Conservation (phyloP, 2,329 filamentous ascomycete genomes). For the Metarhizium sp. region DNA sequence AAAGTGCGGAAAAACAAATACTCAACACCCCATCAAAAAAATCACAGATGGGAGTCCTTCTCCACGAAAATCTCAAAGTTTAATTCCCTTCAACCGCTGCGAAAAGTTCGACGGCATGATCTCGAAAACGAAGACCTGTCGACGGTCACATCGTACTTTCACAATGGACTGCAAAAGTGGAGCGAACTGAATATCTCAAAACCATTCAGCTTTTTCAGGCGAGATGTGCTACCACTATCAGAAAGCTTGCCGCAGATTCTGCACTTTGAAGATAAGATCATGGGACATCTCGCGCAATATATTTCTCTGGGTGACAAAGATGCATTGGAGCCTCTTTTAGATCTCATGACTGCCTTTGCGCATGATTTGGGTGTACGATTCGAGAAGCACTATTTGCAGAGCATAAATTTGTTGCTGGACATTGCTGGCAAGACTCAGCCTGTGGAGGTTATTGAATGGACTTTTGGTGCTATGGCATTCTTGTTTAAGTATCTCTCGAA, state of each 20-base stretch:
- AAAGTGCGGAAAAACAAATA: slow-evolving; percentile 63
- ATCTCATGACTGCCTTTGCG: slow-evolving; percentile 87
- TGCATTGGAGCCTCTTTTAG: slow-evolving; percentile 76
- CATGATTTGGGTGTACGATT: slow-evolving; percentile 83
- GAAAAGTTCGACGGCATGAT: slow-evolving; percentile 76
- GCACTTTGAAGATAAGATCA: slow-evolving; percentile 80
- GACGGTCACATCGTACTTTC: slow-evolving; percentile 77
- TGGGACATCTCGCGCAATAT: slow-evolving; percentile 64
- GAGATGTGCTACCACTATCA: slow-evolving; percentile 65
- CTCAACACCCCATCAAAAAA: slow-evolving; percentile 65
- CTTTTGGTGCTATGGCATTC: slow-evolving; percentile 87
- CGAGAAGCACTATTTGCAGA: slow-evolving; percentile 74
- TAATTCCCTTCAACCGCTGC: slow-evolving; percentile 82
- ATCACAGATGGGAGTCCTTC: slow-evolving; percentile 88
- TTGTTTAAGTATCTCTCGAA: slow-evolving; percentile 95
- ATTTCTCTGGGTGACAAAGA: slow-evolving; percentile 71
- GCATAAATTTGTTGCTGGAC: slow-evolving; percentile 65
- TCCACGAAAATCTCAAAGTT: slow-evolving; percentile 82
- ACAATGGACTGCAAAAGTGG: slow-evolving; percentile 78
- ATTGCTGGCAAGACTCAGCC: slow-evolving; percentile 70
- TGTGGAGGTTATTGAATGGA: slow-evolving; percentile 93
- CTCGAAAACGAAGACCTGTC: slow-evolving; percentile 71
- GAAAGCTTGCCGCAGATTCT: slow-evolving; percentile 89
- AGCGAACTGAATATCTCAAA: slow-evolving; percentile 82
- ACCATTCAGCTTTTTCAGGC: slow-evolving; percentile 67